Percentiles rank a stretch among this genome's conserved stretches.
phyloP scores from a whole-genome alignment of 2,329 filamentous ascomycete species.

The Ambrosiella cleistominuta region DNA sequence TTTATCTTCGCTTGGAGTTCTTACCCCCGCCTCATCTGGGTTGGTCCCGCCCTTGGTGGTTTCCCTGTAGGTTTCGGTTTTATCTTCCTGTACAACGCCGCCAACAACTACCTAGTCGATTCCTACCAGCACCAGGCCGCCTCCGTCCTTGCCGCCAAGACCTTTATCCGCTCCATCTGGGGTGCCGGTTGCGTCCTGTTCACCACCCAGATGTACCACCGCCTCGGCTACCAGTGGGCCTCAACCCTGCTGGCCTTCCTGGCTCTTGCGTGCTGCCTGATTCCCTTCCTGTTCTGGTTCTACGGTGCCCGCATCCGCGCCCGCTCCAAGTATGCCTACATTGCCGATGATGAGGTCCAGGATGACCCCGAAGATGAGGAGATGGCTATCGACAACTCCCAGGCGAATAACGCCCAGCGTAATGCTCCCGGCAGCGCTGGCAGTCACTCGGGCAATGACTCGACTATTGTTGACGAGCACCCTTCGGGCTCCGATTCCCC shows the following conservation, averaged over 20 bases:
- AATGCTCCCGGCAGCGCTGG: slow-evolving; percentile 1
- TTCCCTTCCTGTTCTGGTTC: slow-evolving; percentile 68
- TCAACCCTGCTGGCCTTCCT: slow-evolving; percentile 56
- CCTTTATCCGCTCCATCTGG: slow-evolving; percentile 63
- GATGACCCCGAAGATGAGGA: slow-evolving; percentile 7
- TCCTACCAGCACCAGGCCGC: slow-evolving; percentile 56
- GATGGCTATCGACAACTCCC: neutral
- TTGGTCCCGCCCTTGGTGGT: slow-evolving; percentile 54
- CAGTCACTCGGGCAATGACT: slow-evolving; percentile 5
- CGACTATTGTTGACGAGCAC: slow-evolving; percentile 9
- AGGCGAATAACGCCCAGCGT: neutral
- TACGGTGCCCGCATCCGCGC: slow-evolving; percentile 55
- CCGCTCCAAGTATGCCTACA: slow-evolving; percentile 56
- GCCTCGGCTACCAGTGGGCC: slow-evolving; percentile 61
- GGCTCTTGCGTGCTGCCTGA: slow-evolving; percentile 58
- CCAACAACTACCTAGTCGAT: slow-evolving; percentile 56
- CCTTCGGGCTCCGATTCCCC: neutral
- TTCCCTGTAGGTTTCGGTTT: slow-evolving; percentile 62
- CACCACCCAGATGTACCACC: slow-evolving; percentile 62
- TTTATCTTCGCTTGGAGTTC: slow-evolving; percentile 46
- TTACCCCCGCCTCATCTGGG: slow-evolving; percentile 48
- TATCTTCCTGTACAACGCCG: slow-evolving; percentile 68
- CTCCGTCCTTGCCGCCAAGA: slow-evolving; percentile 66
- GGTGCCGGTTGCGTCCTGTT: slow-evolving; percentile 63
- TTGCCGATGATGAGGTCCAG: slow-evolving; percentile 31